phyloP scores from a whole-genome alignment of 2,329 filamentous ascomycete species.

The Alternaria gansuensis region DNA sequence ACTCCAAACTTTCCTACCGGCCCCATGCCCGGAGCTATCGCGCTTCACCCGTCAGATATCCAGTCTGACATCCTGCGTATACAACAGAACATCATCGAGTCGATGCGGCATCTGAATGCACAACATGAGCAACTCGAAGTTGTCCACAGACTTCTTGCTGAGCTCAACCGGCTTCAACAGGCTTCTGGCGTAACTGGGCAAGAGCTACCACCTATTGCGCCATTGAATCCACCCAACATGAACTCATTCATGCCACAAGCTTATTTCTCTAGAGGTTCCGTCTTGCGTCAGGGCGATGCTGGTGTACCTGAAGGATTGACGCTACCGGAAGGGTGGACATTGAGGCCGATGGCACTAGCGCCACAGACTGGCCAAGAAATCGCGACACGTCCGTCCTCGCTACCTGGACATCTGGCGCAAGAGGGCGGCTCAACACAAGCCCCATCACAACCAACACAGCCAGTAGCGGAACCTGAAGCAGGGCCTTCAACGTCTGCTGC shows the following conservation, averaged over 20 bases:
- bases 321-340: slow-evolving; percentile 52
- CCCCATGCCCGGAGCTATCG: slow-evolving; percentile 33
- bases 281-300: slow-evolving; percentile 47
- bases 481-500: slow-evolving; percentile 12
- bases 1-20: slow-evolving; percentile 19
- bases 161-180: slow-evolving; percentile 46
- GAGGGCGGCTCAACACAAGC: slow-evolving; percentile 1
- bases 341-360: slow-evolving; percentile 45
- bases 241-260: slow-evolving; percentile 42
- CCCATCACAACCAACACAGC: slow-evolving; percentile 4
- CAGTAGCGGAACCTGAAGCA: slow-evolving; percentile 9
- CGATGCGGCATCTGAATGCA: slow-evolving; percentile 45
- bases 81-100: slow-evolving; percentile 51
- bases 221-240: slow-evolving; percentile 34
- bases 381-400: slow-evolving; percentile 15
- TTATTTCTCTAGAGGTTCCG: slow-evolving; percentile 44
- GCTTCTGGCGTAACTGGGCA: slow-evolving; percentile 40
- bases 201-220: slow-evolving; percentile 38
- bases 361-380: slow-evolving; percentile 28
- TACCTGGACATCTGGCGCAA: slow-evolving; percentile 17
- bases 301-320: slow-evolving; percentile 48
- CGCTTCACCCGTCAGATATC: slow-evolving; percentile 46
- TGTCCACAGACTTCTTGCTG: slow-evolving; percentile 43
- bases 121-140: slow-evolving; percentile 50
- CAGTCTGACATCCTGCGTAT: slow-evolving; percentile 50